A percentile compares a stretch with the other conserved stretches of the same genome.
phyloP scores from a whole-genome alignment of 331 rosid species.

The Pyrus hybrid region DNA sequence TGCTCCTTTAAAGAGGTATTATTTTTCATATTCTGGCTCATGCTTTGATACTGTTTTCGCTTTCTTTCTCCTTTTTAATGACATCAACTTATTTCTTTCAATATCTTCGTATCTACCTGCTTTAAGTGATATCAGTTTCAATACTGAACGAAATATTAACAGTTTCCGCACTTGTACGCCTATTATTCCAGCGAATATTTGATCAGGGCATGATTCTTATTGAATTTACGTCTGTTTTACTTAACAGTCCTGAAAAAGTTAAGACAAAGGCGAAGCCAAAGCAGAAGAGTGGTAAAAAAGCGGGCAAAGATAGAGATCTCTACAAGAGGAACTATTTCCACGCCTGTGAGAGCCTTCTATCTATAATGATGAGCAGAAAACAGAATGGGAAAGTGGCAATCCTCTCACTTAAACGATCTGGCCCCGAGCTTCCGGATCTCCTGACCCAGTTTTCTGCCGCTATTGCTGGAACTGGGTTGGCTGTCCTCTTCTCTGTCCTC shows the following conservation, averaged over 20 bases:
- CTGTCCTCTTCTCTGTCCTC: conserved; percentile 58
- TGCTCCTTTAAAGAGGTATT: conserved; percentile 70
- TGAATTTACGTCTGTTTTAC: conserved; percentile 10
- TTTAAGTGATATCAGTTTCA: not conserved
- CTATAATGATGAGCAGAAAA: conserved; percentile 48
- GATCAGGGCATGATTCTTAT: conserved; percentile 1
- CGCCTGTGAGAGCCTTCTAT: conserved; percentile 80
- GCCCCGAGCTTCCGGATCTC: conserved; percentile 78
- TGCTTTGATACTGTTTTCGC: not conserved
- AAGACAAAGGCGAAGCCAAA: conserved; percentile 44
- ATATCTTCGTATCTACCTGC: not conserved
- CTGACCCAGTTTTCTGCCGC: conserved; percentile 66
- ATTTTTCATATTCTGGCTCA: not conserved
- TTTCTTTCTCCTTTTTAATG: not conserved
- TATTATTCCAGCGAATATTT: not conserved
- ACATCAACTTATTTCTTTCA: not conserved
- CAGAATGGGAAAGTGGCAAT: conserved; percentile 34
- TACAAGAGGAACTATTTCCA: conserved; percentile 59
- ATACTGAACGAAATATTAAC: not conserved
- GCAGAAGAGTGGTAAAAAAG: conserved; percentile 44
- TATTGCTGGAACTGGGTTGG: conserved; percentile 82
- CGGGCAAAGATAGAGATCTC: conserved; percentile 51
- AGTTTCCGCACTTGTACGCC: not conserved
- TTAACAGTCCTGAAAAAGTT: conserved; percentile 61
- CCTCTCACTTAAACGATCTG: conserved; percentile 54